Conservation (phyloP, 1,139 yeast species). For the Schwanniomyces etchellsii region DNA sequence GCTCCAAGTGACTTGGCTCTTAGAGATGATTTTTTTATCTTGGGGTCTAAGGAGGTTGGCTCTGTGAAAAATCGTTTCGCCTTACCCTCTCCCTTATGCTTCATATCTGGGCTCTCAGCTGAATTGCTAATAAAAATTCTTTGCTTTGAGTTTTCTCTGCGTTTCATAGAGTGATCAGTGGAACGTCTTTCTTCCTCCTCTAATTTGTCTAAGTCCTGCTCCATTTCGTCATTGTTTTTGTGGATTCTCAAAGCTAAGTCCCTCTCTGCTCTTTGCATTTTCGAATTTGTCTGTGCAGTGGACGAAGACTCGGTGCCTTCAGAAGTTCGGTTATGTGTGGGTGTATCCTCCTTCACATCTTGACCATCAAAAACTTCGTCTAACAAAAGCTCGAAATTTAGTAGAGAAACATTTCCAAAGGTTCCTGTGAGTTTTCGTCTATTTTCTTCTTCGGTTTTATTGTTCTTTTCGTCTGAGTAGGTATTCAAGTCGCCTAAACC, state of each 20-base stretch:
- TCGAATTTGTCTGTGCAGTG: background rate
- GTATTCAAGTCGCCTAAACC: conserved; percentile 16
- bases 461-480: conserved; percentile 2
- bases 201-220: conserved; percentile 13
- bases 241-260: conserved; percentile 27
- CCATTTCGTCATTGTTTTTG: conserved; percentile 24
- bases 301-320: background rate
- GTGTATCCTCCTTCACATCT: background rate
- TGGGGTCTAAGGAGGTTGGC: conserved; percentile 35
- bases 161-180: conserved; percentile 17
- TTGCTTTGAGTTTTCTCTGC: conserved; percentile 27
- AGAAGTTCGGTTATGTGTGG: conserved; percentile 4
- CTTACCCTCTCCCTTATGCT: conserved; percentile 4
- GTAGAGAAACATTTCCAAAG: conserved; percentile 19
- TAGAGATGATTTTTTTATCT: conserved; percentile 21
- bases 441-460: conserved; percentile 3
- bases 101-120: conserved; percentile 13
- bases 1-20: conserved; percentile 35
- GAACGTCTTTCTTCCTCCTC: conserved; percentile 7
- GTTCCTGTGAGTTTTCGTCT: conserved; percentile 8
- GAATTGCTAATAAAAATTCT: conserved; percentile 10
- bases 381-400: conserved; percentile 27
- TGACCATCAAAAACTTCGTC: conserved; percentile 24
- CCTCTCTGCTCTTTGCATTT: conserved; percentile 20
- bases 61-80: conserved; percentile 17